These are phyloP conservation scores for Truncatella angustata DNA, from an alignment of 2,329 filamentous ascomycete species.

Conservation along the genomic window DNA sequence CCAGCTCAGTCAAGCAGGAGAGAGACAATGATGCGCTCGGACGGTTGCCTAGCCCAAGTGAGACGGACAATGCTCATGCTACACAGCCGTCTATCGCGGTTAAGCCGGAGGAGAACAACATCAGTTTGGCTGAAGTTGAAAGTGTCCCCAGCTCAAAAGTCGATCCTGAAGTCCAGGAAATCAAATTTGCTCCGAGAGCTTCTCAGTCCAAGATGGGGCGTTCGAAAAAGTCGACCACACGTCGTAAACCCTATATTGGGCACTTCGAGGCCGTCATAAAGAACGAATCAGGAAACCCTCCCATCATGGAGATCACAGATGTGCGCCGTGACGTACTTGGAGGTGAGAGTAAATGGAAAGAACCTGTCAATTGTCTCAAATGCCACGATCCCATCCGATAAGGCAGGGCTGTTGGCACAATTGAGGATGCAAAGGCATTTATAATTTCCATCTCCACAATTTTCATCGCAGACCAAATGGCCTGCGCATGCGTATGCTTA, in stretches of 20 bases:
- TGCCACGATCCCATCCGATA: constrained; percentile 45
- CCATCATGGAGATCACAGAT: constrained; percentile 51
- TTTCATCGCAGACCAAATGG: too few species aligned
- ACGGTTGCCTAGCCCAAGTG: constrained; percentile 50
- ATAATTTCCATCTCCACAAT: too few species aligned
- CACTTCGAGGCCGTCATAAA: constrained; percentile 50
- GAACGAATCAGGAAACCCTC: constrained; percentile 42
- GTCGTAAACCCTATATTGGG: constrained; percentile 49
- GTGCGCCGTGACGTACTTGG: constrained; percentile 44
- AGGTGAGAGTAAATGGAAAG: constrained; percentile 53
- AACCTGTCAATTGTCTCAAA: constrained; percentile 49
- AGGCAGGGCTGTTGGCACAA: too few species aligned
- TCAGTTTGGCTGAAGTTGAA: constrained; percentile 33
- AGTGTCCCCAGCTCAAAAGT: constrained; percentile 13
- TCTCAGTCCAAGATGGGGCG: constrained; percentile 22
- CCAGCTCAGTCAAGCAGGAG: constrained; percentile 34
- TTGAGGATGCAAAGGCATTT: constrained; percentile 13
- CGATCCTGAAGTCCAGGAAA: constrained; percentile 29
- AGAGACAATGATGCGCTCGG: constrained; percentile 38
- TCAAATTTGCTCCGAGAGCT: constrained; percentile 33
- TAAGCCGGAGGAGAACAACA: constrained; percentile 40
- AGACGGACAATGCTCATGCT: constrained; percentile 47
- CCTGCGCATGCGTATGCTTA: too few species aligned
- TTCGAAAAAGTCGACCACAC: too few species aligned
- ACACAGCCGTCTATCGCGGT: constrained; percentile 52